These are phyloP conservation scores for Cucurbita ficifolia DNA, from an alignment of 306 rosid genomes.

Conservation along the genomic window DNA sequence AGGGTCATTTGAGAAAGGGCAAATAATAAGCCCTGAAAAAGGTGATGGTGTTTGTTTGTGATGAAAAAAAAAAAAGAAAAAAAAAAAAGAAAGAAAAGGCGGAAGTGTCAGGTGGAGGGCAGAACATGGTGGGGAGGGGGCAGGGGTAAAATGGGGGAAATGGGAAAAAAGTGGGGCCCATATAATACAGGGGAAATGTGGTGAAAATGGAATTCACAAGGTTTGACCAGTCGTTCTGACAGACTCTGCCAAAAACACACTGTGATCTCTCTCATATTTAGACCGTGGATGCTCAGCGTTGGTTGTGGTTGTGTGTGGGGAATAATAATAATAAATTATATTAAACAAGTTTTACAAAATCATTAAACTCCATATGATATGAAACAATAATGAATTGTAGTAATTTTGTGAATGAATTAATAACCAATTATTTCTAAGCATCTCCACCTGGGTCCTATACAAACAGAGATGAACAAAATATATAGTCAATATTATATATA, in stretches of 20 bases:
- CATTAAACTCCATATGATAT: slow-evolving; percentile 1
- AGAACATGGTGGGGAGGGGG: background rate
- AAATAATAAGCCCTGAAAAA: background rate
- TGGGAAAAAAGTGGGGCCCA: background rate
- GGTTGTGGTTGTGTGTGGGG: no score
- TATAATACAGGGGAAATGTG: background rate
- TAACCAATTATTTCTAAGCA: background rate
- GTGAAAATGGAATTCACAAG: slow-evolving; percentile 4
- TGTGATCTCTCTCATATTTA: background rate
- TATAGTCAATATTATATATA: background rate
- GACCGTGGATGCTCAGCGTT: background rate
- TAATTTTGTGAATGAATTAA: background rate
- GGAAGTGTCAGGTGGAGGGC: background rate
- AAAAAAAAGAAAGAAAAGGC: background rate
- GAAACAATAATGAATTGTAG: slow-evolving; percentile 1
- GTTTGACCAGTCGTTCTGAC: slow-evolving; percentile 1
- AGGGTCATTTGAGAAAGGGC: background rate
- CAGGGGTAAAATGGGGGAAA: background rate
- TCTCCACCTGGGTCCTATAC: slow-evolving; percentile 5
- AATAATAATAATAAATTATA: background rate
- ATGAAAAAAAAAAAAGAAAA: background rate
- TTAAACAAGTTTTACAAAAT: slow-evolving; percentile 8
- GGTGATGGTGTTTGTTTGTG: background rate
- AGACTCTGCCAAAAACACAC: background rate
- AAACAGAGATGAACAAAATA: background rate